phyloP scores from a whole-genome alignment of 331 rosid genomes.

The Acacia pycnantha region DNA sequence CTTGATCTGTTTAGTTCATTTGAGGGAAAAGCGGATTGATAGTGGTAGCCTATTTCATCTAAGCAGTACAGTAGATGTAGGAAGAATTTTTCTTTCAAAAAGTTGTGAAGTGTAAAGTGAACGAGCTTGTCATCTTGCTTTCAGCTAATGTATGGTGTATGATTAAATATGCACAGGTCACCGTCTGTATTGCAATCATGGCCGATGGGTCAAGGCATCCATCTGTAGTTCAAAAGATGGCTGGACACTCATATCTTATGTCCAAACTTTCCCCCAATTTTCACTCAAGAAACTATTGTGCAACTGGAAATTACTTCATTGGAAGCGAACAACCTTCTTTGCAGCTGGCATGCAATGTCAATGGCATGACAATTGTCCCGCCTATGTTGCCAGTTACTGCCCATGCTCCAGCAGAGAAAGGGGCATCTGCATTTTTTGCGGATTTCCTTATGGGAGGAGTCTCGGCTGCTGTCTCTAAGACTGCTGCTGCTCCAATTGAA shows the following conservation, averaged over 20 bases:
- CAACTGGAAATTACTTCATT: constrained; percentile 31
- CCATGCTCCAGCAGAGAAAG: constrained; percentile 77
- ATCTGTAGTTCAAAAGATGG: constrained; percentile 68
- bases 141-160: background rate
- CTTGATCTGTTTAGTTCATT: background rate
- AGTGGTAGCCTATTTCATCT: background rate
- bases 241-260: constrained; percentile 58
- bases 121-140: background rate
- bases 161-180: constrained; percentile 46
- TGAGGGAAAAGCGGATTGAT: background rate
- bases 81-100: background rate
- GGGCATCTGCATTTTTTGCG: constrained; percentile 45
- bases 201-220: constrained; percentile 63
- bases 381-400: constrained; percentile 41
- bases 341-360: constrained; percentile 29
- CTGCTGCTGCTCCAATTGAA: constrained; percentile 96
- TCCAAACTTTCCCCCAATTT: constrained; percentile 58
- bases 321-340: constrained; percentile 30
- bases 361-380: constrained; percentile 45
- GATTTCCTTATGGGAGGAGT: constrained; percentile 98
- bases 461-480: constrained; percentile 87
- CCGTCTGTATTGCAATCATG: constrained; percentile 47
- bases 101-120: background rate
- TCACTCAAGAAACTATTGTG: constrained; percentile 34
- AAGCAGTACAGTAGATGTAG: background rate